These are phyloP conservation scores for Hansenula lynferdii DNA, from an alignment of 1,139 yeast genomes.

Conservation along the genomic window DNA sequence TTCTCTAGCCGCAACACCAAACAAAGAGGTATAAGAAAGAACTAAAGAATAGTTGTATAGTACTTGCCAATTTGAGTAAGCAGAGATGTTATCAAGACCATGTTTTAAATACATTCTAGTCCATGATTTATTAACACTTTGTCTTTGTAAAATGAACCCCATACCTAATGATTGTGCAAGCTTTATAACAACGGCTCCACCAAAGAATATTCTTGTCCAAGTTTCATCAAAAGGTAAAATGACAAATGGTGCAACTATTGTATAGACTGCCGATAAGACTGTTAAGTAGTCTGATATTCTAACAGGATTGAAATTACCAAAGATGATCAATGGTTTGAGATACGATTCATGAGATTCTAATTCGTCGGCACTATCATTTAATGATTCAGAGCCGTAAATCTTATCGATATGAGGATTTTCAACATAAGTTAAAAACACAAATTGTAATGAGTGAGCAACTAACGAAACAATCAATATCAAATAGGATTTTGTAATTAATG, in stretches of 20 bases:
- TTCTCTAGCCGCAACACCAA: constrained; percentile 31
- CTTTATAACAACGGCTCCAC: constrained; percentile 46
- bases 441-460: constrained; percentile 75
- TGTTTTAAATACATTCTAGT: constrained; percentile 64
- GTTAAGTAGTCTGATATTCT: constrained; percentile 65
- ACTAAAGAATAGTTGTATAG: constrained; percentile 51
- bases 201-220: constrained; percentile 35
- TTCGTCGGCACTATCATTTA: constrained; percentile 25
- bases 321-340: constrained; percentile 57
- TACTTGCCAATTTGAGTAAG: constrained; percentile 75
- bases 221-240: constrained; percentile 29
- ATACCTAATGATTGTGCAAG: constrained; percentile 49
- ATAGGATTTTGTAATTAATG: constrained; percentile 72
- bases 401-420: constrained; percentile 89
- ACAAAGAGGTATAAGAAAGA: constrained; percentile 35
- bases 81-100: constrained; percentile 63
- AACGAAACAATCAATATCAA: constrained; percentile 68
- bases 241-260: constrained; percentile 41
- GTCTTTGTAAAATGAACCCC: constrained; percentile 50
- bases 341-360: constrained; percentile 32
- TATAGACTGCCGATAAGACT: constrained; percentile 40
- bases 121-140: constrained; percentile 59
- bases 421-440: constrained; percentile 69
- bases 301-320: constrained; percentile 56
- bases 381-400: constrained; percentile 44